Percentiles rank a stretch among this genome's conserved stretches.
phyloP scores from a whole-genome alignment of 2,329 filamentous ascomycete species.

The Phyllosticta capitalensis region DNA sequence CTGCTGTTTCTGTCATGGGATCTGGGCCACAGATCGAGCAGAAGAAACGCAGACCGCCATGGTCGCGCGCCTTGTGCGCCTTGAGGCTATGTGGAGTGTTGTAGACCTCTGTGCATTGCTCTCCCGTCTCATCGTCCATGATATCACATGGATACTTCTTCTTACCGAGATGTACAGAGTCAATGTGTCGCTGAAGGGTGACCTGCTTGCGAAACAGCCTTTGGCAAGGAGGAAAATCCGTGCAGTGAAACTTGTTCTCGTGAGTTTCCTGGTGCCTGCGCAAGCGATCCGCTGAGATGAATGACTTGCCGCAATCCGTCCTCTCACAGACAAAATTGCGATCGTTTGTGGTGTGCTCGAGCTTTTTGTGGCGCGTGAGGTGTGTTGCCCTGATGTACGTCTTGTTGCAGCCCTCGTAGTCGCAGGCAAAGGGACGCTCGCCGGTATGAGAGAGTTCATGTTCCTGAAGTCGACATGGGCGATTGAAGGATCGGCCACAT shows the following conservation, averaged over 20 bases:
- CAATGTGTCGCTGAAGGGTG: conserved; percentile 74
- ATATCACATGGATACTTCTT: conserved; percentile 63
- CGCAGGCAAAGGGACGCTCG: conserved; percentile 69
- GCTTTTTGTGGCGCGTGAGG: conserved; percentile 74
- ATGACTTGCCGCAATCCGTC: conserved; percentile 66
- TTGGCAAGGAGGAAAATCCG: conserved; percentile 58
- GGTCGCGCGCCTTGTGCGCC: conserved; percentile 60
- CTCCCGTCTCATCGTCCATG: conserved; percentile 41
- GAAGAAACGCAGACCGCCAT: conserved; percentile 61
- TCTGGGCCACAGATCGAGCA: conserved; percentile 59
- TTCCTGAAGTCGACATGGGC: conserved; percentile 67
- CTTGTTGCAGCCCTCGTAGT: conserved; percentile 63
- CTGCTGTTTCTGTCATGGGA: conserved; percentile 27
- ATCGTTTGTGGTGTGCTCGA: conserved; percentile 55
- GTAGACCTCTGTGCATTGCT: conserved; percentile 59
- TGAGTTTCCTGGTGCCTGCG: conserved; percentile 71
- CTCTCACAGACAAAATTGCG: conserved; percentile 63
- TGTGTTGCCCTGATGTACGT: conserved; percentile 81
- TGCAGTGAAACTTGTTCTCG: conserved; percentile 64
- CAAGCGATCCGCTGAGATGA: conserved; percentile 69
- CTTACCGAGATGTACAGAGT: conserved; percentile 61
- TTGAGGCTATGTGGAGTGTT: conserved; percentile 63
- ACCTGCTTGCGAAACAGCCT: conserved; percentile 80
- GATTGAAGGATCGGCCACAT: conserved; percentile 79
- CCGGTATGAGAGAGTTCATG: conserved; percentile 81